Conservation (phyloP, 2,329 filamentous ascomycete species). For the Trichoderma koningii region DNA sequence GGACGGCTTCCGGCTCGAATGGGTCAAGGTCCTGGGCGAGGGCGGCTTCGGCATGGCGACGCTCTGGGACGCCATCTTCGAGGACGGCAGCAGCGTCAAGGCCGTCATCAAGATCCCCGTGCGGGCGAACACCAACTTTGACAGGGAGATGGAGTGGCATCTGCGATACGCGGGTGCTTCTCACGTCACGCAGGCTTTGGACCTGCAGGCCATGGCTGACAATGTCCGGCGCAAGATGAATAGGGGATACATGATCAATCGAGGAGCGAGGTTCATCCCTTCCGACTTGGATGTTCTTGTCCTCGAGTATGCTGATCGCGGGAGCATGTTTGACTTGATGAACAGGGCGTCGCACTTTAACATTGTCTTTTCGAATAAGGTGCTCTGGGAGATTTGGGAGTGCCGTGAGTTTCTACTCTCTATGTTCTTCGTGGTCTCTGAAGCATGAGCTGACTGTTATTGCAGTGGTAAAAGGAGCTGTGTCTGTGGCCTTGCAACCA, state of each 20-base stretch:
- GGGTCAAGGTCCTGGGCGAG: constrained; percentile 26
- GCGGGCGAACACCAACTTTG: constrained; percentile 9
- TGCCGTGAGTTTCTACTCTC: constrained; percentile 39
- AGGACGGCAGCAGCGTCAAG: constrained; percentile 22
- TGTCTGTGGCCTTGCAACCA: constrained; percentile 36
- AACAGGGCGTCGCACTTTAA: constrained; percentile 18
- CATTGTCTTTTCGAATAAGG: constrained; percentile 29
- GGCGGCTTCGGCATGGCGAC: constrained; percentile 29
- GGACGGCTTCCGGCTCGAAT: constrained; percentile 29
- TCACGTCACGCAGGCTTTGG: constrained; percentile 36
- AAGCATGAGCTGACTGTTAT: constrained; percentile 18
- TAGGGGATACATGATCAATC: not conserved
- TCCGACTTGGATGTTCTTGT: constrained; percentile 30
- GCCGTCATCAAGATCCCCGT: constrained; percentile 36
- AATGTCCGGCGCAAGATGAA: constrained; percentile 23
- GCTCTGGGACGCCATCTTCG: constrained; percentile 27
- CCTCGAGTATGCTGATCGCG: constrained; percentile 35
- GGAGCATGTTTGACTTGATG: constrained; percentile 33
- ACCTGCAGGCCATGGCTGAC: constrained; percentile 31
- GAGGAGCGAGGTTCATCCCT: constrained; percentile 1
- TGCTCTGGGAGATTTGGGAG: constrained; percentile 39
- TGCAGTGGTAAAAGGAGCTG: constrained; percentile 36
- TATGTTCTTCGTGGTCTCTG: too few species aligned
- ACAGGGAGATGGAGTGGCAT: constrained; percentile 33
- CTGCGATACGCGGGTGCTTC: constrained; percentile 34